phyloP scores from a whole-genome alignment of 257 asterid genomes.

The Verbena officinalis region DNA sequence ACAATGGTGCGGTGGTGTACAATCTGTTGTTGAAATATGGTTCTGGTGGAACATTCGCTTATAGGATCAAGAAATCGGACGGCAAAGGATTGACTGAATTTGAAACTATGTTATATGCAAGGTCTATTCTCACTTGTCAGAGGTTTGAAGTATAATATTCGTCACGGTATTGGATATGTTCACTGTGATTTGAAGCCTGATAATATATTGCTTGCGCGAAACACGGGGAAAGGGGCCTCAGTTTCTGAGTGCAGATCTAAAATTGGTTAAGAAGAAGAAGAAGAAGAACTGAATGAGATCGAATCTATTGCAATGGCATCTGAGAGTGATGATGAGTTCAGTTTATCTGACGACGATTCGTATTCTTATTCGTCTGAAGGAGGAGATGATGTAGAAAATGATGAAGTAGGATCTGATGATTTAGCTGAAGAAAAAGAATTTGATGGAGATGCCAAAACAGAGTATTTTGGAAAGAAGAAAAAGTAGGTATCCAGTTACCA shows the following conservation, averaged over 20 bases:
- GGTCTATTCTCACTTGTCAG: slow-evolving; percentile 34
- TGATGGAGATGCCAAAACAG: background rate
- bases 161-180: slow-evolving; percentile 38
- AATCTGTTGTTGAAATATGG: slow-evolving; percentile 85
- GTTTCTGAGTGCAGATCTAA: slow-evolving; percentile 26
- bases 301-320: background rate
- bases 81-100: slow-evolving; percentile 32
- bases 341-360: slow-evolving; percentile 8
- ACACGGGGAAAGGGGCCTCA: background rate
- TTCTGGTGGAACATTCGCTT: slow-evolving; percentile 46
- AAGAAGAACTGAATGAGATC: background rate
- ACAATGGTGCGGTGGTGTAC: slow-evolving; percentile 68
- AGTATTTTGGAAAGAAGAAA: background rate
- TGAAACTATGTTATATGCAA: slow-evolving; percentile 27
- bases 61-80: slow-evolving; percentile 25
- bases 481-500: slow-evolving; percentile 11
- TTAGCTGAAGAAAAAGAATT: too few relatives aligned
- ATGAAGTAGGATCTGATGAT: too few relatives aligned
- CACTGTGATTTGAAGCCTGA: slow-evolving; percentile 49
- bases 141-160: slow-evolving; percentile 36
- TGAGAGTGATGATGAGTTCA: slow-evolving; percentile 16
- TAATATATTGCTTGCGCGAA: slow-evolving; percentile 35
- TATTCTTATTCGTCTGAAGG: background rate
- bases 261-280: slow-evolving; percentile 37
- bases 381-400: too few relatives aligned